Evolutionary conservation across 2,329 filamentous ascomycete species (phyloP).

Genomic region (Bipolaris sorokiniana): DNA sequence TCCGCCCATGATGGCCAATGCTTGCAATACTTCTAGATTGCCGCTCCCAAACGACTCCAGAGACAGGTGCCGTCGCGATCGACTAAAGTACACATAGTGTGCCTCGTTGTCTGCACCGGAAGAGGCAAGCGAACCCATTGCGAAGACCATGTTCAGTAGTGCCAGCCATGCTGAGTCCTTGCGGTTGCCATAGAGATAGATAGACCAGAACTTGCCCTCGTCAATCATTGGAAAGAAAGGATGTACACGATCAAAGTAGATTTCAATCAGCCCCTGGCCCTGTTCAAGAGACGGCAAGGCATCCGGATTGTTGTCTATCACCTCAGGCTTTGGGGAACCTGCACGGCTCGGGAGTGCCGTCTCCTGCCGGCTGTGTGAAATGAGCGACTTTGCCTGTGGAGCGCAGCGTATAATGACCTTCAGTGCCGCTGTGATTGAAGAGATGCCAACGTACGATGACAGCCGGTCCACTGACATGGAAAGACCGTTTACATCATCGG

Average conservation of each 20-base stretch:
- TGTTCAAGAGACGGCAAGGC: slow-evolving; percentile 66
- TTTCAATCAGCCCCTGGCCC: slow-evolving; percentile 72
- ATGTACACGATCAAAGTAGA: slow-evolving; percentile 77
- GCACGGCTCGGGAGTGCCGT: slow-evolving; percentile 47
- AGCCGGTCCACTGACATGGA: slow-evolving; percentile 66
- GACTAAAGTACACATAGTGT: slow-evolving; percentile 73
- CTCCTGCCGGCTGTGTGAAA: slow-evolving; percentile 52
- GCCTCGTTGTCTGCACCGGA: slow-evolving; percentile 67
- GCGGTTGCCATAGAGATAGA: slow-evolving; percentile 66
- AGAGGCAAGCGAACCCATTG: slow-evolving; percentile 74
- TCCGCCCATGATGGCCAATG: slow-evolving; percentile 72
- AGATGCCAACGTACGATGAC: slow-evolving; percentile 73
- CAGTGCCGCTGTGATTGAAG: slow-evolving; percentile 75
- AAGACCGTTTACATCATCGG: slow-evolving; percentile 74
- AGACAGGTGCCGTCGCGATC: slow-evolving; percentile 69
- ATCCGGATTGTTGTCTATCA: slow-evolving; percentile 41
- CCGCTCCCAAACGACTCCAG: slow-evolving; percentile 73
- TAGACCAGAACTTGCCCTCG: slow-evolving; percentile 71
- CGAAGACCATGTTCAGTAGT: slow-evolving; percentile 77
- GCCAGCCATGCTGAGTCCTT: slow-evolving; percentile 74
- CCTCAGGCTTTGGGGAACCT: slow-evolving; percentile 46
- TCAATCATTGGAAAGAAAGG: slow-evolving; percentile 76
- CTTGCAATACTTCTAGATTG: slow-evolving; percentile 75
- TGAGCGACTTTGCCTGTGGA: slow-evolving; percentile 57
- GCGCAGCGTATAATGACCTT: slow-evolving; percentile 69